Percentiles rank a stretch among this genome's conserved stretches.
phyloP scores from a whole-genome alignment of 225 moss, liverwort and hornwort genomes.

The Physcomitrium patens region DNA sequence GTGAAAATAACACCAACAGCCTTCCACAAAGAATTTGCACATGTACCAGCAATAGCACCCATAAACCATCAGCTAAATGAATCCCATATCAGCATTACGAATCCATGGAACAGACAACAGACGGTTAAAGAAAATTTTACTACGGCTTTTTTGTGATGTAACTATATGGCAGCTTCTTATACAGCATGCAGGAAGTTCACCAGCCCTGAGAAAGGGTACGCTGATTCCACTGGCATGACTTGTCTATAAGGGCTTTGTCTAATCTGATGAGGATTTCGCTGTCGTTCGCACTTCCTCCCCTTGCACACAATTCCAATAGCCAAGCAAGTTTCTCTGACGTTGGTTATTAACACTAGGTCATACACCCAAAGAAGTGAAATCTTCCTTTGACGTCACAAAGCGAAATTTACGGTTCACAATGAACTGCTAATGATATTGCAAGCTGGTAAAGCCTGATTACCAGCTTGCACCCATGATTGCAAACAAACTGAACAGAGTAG shows the following conservation, averaged over 20 bases:
- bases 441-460: constrained; percentile 41
- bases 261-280: constrained; percentile 89
- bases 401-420: not conserved
- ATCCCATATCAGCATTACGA: too few species aligned
- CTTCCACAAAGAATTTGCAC: constrained; percentile 93
- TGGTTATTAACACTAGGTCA: not conserved
- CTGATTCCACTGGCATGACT: constrained; percentile 83
- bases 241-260: constrained; percentile 87
- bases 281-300: constrained; percentile 92
- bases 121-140: not conserved
- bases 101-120: too few species aligned
- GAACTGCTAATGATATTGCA: not conserved
- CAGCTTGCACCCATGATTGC: constrained; percentile 92
- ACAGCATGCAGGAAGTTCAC: constrained; percentile 28
- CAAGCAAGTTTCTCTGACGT: not conserved
- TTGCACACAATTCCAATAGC: constrained; percentile 39
- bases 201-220: constrained; percentile 93
- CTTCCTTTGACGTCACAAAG: not conserved
- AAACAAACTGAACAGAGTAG: constrained; percentile 87
- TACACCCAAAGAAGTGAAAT: not conserved
- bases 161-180: not conserved
- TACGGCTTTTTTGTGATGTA: not conserved
- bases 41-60: constrained; percentile 66
- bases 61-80: constrained; percentile 17
- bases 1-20: constrained; percentile 88